Evolutionary conservation across 2,329 filamentous ascomycete genomes (phyloP), one percentile per base, ranked within the genome.

Genomic region (Fusarium chlamydosporum): DNA sequence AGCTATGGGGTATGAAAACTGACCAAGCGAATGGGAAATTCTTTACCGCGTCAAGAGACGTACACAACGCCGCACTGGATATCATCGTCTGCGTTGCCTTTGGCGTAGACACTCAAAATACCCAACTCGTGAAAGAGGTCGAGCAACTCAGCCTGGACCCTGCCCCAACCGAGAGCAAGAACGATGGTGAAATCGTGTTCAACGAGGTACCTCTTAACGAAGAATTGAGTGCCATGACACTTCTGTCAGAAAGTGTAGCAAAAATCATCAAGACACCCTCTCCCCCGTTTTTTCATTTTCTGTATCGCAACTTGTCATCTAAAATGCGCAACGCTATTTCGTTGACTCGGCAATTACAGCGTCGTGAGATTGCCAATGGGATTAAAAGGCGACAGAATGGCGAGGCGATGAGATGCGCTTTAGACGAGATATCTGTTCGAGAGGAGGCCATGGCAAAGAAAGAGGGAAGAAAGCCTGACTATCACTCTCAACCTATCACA

Each of bases 61-160:
- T 68, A 1, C 65, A 68, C 12, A 59, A 68, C n/a, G 65, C 65
- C 4, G 65, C 65, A 1, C 16, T 68, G 1, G 65, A 68, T 3
- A 68, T 68, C 5, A 68, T 68, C 1, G 40, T 68, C 0, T 68
- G 65, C 16, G 48, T 37, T 2, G 60, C 65, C 9, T 68, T 65
- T 0, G 65, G 65, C 9, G 23, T 68, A 0, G 59, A 68, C 9
- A 50, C 35, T 2, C 29, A 55, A 4, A 35, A 60, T 3, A 68
- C 65, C 6, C 65, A 68, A 6, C 18, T 68, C 0, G 48, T 65
- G 2, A 65, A 50, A 3, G 65, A 68, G 18, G 58, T 65, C 0
- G 37, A 61, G 1, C 33, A 67, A 8, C 53, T 68, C 10, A 11
- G 42, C 0, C 35, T 20, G 4, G 45, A 35, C 0, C n/a, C 15